phyloP scores from a whole-genome alignment of 805 yeast species.

The Saturnispora galanensis region DNA sequence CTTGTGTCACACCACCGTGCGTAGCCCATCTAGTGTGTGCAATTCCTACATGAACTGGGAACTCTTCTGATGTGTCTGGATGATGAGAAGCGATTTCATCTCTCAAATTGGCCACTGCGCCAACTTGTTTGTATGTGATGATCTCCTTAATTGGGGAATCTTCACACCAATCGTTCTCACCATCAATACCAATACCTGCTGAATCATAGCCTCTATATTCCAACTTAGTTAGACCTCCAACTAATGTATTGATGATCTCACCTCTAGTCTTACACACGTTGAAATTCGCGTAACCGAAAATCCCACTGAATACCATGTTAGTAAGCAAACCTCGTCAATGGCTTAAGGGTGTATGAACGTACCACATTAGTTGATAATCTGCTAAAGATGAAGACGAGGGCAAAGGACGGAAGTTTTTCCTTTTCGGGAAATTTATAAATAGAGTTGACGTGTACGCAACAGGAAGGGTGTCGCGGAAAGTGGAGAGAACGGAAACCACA shows the following conservation, averaged over 20 bases:
- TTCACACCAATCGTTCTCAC: constrained; percentile 42
- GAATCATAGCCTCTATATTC: constrained; percentile 99
- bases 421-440: too few species aligned
- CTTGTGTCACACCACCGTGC: constrained; percentile 83
- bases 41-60: constrained; percentile 85
- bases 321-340: neutral
- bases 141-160: constrained; percentile 44
- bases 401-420: too few species aligned
- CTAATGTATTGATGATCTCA: constrained; percentile 78
- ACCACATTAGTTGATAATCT: neutral
- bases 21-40: constrained; percentile 99
- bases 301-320: constrained; percentile 49
- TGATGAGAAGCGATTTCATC: constrained; percentile 43
- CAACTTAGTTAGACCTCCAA: constrained; percentile 75
- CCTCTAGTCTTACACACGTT: constrained; percentile 88
- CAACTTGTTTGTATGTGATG: constrained; percentile 71
- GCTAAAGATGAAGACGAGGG: too few species aligned
- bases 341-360: neutral
- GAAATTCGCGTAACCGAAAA: constrained; percentile 95
- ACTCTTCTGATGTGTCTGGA: constrained; percentile 52
- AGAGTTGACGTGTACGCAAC: too few species aligned
- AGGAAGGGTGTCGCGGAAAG: too few species aligned
- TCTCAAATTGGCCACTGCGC: constrained; percentile 79
- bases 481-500: too few species aligned
- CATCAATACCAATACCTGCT: constrained; percentile 92